phyloP scores from a whole-genome alignment of 257 asterid genomes.

The Misopates orontium region DNA sequence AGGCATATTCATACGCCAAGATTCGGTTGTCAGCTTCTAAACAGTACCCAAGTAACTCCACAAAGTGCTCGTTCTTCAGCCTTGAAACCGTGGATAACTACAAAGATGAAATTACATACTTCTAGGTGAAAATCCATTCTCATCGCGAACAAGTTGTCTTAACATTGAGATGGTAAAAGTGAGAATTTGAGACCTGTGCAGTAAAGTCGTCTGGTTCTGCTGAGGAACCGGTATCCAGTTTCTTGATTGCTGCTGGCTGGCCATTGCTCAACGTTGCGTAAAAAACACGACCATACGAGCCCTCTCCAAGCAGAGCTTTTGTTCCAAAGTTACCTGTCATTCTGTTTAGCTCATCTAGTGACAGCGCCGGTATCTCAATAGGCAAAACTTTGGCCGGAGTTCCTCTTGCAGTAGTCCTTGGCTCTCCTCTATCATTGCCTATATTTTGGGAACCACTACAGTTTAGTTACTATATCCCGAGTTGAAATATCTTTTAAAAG shows the following conservation, averaged over 20 bases:
- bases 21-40: slow-evolving; percentile 63
- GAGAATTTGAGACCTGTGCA: slow-evolving; percentile 47
- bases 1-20: slow-evolving; percentile 73
- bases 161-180: background rate
- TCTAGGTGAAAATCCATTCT: background rate
- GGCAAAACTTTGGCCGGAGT: slow-evolving; percentile 67
- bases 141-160: background rate
- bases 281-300: slow-evolving; percentile 77
- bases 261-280: slow-evolving; percentile 58
- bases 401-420: slow-evolving; percentile 66
- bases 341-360: slow-evolving; percentile 56
- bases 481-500: no score
- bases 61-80: slow-evolving; percentile 71
- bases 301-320: slow-evolving; percentile 70
- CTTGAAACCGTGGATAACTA: slow-evolving; percentile 84
- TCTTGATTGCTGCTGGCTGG: slow-evolving; percentile 62
- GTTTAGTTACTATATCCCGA: no score
- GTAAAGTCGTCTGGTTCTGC: slow-evolving; percentile 72
- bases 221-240: slow-evolving; percentile 61
- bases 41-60: slow-evolving; percentile 74
- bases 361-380: slow-evolving; percentile 66
- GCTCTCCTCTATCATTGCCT: slow-evolving; percentile 81
- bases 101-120: background rate
- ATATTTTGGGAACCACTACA: background rate
- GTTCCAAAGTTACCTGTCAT: slow-evolving; percentile 62